Evolutionary conservation across 306 rosid species (phyloP), one percentile per base, ranked within the genome.

Genomic region (Acacia confusa): DNA sequence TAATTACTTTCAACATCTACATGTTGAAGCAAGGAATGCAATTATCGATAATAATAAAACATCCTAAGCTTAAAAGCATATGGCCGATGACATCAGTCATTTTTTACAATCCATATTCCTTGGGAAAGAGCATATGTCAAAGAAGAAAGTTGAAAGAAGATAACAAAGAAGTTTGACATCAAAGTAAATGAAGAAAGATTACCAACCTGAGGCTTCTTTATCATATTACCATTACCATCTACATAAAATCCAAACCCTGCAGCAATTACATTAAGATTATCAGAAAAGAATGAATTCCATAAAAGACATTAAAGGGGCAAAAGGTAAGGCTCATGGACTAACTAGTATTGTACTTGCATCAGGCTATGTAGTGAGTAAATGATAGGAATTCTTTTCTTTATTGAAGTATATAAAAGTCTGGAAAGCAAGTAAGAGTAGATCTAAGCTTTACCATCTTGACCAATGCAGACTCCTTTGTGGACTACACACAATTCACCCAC

Each of bases 181-280:
- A 63, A 80, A 3, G 45, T 24, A 65, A 48, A 30, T 45, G 16
- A 72, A 3, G 28, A 65, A 78, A 80, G 34, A 72, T 73, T 55
- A 86, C 91, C 79, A 82, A 93, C 99, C 88, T 95, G 99, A 82
- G 97, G 97, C 86, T 93, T 95, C 92, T 93, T 95, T 80, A 87
- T 67, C 94, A 95, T 76, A 53, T 82, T 88, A 77, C 97, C 97
- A 4, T 87, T 84, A 81, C 81, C 92, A 81, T 93, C 94, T 80
- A 91, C 92, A 81, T 86, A 82, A 83, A 95, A 95, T 72, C 97
- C 97, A 85, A 93, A 95, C 34, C 99, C 99, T 95, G 79, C 83
- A 80, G 73, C 74, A 66, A 78, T 70, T 70, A 78, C 55, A 74
- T 68, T 16, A 77, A 25, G 69, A 27, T 52, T 58, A 44, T 73